Base-by-base conservation (phyloP, 2,329 filamentous ascomycete species). In the Drechslera avenae region DNA sequence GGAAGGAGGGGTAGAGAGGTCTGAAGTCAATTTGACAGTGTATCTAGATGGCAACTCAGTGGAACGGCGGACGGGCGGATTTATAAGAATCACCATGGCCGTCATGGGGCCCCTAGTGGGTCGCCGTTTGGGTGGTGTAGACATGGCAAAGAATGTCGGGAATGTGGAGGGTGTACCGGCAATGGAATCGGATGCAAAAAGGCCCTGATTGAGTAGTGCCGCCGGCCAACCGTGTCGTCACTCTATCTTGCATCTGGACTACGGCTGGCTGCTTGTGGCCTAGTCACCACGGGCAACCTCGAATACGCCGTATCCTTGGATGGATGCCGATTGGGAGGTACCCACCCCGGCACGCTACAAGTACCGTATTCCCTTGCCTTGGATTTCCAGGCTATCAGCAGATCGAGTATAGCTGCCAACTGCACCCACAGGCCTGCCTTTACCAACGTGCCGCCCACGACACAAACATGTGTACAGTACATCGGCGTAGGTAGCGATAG, bases 121-220 rank as follows among this genome's bases (percentile, higher is more conserved):
- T 50, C 32, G 46, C 45, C 49, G 59, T 47, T 23, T 16, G 16
- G 40, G 37, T 18, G 17, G 17, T 17, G 42, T 21, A 34, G 12
- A 17, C 52, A 66, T 65, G 63, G 62, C 63, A 66, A 40, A 47
- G 51, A 48, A 57, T 42, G 36, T 60, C 63, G 63, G 63, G 59
- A 64, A 37, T 62, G 46, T 51, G 50, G 23, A 39, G 16, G 41
- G 37, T 30, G 46, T 39, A 21, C 54, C 63, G 63, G 63, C 63
- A 66, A 59, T 54, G 57, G 54, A 53, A 39, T 66, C 63, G 63
- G 63, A 36, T 66, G 56, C 52, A 53, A 54, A 54, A 26, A 42
- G 16, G 44, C 42, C 41, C 48, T 56, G 49, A 57, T 45, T 18
- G 44, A 13, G 47, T 43, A 30, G 34, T 35, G 46, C 57, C 46